Evolutionary conservation across 148 eudicot genomes (phyloP), one percentile per base, ranked within the genome.

Genomic region (Chenopodium quinoa): DNA sequence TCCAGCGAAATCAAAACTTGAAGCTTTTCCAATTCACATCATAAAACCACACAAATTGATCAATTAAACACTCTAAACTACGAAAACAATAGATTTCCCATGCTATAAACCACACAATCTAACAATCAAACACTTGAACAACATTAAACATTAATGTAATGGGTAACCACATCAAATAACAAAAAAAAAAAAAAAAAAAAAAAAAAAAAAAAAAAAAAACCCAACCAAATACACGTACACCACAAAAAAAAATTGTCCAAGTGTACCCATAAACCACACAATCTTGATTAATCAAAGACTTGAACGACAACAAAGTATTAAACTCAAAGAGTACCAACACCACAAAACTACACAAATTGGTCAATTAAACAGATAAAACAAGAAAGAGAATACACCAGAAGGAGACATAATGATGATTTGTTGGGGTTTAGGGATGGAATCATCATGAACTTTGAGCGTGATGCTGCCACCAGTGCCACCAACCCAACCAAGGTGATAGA

Each of bases 391-490:
- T 17, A 16, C 76, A 95, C 99, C 99, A 82, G 99, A 95, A 78
- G 97, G 97, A 60, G 99, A 93, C 97, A 95, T 95, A 90, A 95
- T 82, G 73, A 95, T 86, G 87, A 93, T 92, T 73, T 95, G 99
- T 8, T 95, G 84, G 46, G 93, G 80, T 82, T 91, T 91, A 48
- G 97, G 97, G 40, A 95, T 75, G 14, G 91, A 85, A 54, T 93
- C 93, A 75, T 95, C 99, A 31, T 93, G 99, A 73, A 93, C 97
- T 84, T 94, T 96, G 82, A 92, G 77, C 34, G 99, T 92, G 90
- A 96, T 90, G 83, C 99, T 96, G 65, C 99, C 99, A 44, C 99
- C 98, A 37, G 99, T 96, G 62, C 99, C 99, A 64, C 95, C 92
- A 63, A 96, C 99, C 99, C 99, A 96, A 67, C 99, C 98, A 27